Base-by-base conservation (phyloP, 176 grass and related monocot species). In the Bothriochloa decipiens region DNA sequence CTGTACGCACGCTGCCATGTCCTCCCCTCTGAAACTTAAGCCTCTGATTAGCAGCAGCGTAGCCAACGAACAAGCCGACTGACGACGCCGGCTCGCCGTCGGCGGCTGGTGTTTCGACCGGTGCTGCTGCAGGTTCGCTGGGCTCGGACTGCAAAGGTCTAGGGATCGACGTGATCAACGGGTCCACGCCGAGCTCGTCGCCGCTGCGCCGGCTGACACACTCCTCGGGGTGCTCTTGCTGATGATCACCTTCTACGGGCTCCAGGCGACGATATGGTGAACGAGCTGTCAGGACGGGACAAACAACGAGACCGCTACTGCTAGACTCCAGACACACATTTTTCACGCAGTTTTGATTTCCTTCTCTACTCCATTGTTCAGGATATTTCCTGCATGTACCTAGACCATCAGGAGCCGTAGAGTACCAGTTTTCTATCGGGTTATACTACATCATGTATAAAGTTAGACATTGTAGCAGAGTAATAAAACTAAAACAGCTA, bases 121-220 rank as follows among this genome's bases (percentile, higher is more conserved):
- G 2, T 27, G 23, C 23, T 64, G 11, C 61, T 64, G 62, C 82
- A 93, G 91, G 88, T 37, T 90, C 85, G 12, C 82, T 93, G 14
- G 88, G 86, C 8, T 15, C 63, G 2, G 80, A 91, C 61, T 94
- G 92, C 76, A 28, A 45, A 8, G 72, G 74, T 3, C 79, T 94
- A 0, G 88, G 92, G n/a, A 93, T 91, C 79, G 6, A 11, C 61
- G 28, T 94, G 15, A 7, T 75, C 39, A 91, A 94, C 50, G 87
- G 81, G 2, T 83, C 86, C 18, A 22, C 23, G 4, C 76, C 80
- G 10, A 15, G 9, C 47, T 5, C 79, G 25, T 69, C 86, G 3
- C 62, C 0, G 26, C 41, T 0, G 22, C 32, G 27, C 27, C 65
- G 2, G 76, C 62, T 3, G n/a, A 3, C 72, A 13, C 55, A 45